phyloP scores from a whole-genome alignment of 2,329 filamentous ascomycete genomes.

The Aspergillus ustus region DNA sequence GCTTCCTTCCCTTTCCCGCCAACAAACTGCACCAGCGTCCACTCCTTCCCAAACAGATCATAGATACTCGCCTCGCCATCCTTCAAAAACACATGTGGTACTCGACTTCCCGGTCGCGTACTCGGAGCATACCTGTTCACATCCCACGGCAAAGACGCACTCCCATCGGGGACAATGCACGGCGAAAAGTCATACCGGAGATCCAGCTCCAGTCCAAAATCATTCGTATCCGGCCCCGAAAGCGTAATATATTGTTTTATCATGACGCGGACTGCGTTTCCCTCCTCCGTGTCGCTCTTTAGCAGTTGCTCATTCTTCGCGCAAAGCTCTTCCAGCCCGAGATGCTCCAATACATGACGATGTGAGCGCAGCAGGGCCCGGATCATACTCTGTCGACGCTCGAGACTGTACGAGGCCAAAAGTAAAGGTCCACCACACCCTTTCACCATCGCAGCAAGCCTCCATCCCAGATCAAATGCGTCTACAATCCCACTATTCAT shows the following conservation, averaged over 20 bases:
- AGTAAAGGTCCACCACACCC: constrained; percentile 31
- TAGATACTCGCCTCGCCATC: constrained; percentile 32
- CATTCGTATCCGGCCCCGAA: constrained; percentile 21
- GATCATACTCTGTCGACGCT: constrained; percentile 34
- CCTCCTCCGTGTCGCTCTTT: background rate
- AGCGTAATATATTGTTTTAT: background rate
- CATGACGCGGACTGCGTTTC: background rate
- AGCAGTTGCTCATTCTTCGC: background rate
- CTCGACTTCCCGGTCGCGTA: constrained; percentile 36
- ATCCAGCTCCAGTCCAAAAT: constrained; percentile 30
- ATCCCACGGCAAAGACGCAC: constrained; percentile 23
- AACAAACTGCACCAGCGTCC: constrained; percentile 27
- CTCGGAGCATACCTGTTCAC: constrained; percentile 29
- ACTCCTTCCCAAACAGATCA: constrained; percentile 34
- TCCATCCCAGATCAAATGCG: constrained; percentile 43
- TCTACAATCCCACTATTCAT: constrained; percentile 46
- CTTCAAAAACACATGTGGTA: constrained; percentile 37
- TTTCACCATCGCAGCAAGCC: constrained; percentile 33
- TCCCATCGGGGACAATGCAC: constrained; percentile 21
- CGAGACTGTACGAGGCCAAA: constrained; percentile 33
- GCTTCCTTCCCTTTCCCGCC: background rate
- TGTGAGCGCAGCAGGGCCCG: constrained; percentile 31
- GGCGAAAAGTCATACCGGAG: constrained; percentile 26
- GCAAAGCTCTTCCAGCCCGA: constrained; percentile 9
- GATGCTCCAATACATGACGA: constrained; percentile 19